Evolutionary conservation across 1,284 basidiomycete species (phyloP).

Genomic region (Bjerkandera adusta): DNA sequence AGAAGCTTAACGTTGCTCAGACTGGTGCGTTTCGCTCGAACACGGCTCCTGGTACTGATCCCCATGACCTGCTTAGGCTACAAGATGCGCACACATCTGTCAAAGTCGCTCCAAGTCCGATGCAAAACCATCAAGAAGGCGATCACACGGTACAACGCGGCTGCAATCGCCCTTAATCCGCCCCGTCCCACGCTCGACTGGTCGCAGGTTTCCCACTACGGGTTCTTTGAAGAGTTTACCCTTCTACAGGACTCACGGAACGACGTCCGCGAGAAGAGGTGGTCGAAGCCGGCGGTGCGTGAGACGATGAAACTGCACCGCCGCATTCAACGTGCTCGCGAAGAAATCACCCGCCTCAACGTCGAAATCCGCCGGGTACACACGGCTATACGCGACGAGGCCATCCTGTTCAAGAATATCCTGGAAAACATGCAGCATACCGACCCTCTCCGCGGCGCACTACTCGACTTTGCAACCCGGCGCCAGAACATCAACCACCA

Average conservation of each 20-base stretch:
- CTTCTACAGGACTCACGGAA: slow-evolving; percentile 31
- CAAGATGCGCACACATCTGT: slow-evolving; percentile 24
- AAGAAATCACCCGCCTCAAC: slow-evolving; percentile 31
- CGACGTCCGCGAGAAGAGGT: slow-evolving; percentile 28
- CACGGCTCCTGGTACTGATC: not conserved
- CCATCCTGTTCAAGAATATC: not conserved
- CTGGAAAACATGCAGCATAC: not conserved
- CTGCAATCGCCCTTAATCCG: slow-evolving; percentile 23
- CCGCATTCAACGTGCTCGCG: slow-evolving; percentile 29
- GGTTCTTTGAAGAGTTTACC: slow-evolving; percentile 35
- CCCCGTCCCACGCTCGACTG: slow-evolving; percentile 27
- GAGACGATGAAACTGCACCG: slow-evolving; percentile 26
- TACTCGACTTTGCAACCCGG: slow-evolving; percentile 7
- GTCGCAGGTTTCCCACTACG: slow-evolving; percentile 28
- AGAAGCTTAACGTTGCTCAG: slow-evolving; percentile 28
- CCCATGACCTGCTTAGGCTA: slow-evolving; percentile 20
- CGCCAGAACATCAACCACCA: slow-evolving; percentile 13
- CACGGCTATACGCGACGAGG: slow-evolving; percentile 28
- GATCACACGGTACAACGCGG: slow-evolving; percentile 25
- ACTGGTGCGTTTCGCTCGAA: slow-evolving; percentile 19
- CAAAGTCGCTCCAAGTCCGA: slow-evolving; percentile 23
- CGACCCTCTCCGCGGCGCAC: slow-evolving; percentile 2
- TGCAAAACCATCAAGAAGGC: slow-evolving; percentile 23
- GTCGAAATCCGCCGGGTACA: slow-evolving; percentile 28
- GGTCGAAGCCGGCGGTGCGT: slow-evolving; percentile 27